A percentile compares a stretch with the other conserved stretches of the same genome.
Evolutionary conservation across 345 rosid genomes (phyloP).

Genomic region (Corchorus olitorius): DNA sequence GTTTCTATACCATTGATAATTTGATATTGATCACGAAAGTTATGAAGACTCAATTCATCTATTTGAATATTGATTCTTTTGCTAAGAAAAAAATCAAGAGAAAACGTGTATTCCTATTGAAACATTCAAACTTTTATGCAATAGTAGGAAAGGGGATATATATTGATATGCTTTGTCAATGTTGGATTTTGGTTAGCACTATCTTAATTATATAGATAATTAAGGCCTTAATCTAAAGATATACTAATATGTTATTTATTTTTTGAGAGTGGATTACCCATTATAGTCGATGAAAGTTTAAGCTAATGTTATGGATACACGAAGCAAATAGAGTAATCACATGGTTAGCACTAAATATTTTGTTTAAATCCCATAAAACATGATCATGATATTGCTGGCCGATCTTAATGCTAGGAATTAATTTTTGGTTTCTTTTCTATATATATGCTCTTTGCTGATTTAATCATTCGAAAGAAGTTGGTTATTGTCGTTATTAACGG

Average conservation of each 20-base stretch:
- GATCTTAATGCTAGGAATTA: constrained; percentile 10
- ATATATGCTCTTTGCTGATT: background rate
- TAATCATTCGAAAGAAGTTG: constrained; percentile 7
- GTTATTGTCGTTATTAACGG: constrained; percentile 25
- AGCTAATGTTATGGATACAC: constrained; percentile 8
- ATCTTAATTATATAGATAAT: background rate
- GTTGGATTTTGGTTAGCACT: constrained; percentile 11
- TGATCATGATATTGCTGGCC: background rate
- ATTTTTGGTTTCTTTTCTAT: background rate
- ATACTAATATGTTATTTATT: background rate
- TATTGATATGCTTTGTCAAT: background rate
- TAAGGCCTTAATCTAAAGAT: background rate
- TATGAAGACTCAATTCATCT: background rate
- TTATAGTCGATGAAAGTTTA: background rate
- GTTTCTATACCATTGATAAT: background rate
- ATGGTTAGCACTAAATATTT: constrained; percentile 13
- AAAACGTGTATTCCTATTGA: background rate
- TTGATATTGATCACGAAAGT: background rate
- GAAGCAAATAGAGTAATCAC: constrained; percentile 6
- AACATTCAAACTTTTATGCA: background rate
- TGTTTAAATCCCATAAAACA: background rate
- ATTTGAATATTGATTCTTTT: background rate
- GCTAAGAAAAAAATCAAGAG: background rate
- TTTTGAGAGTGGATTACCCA: constrained; percentile 16
- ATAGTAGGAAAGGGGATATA: background rate